Conservation (phyloP, 2,329 filamentous ascomycete species). For the Polytolypa hystricis region DNA sequence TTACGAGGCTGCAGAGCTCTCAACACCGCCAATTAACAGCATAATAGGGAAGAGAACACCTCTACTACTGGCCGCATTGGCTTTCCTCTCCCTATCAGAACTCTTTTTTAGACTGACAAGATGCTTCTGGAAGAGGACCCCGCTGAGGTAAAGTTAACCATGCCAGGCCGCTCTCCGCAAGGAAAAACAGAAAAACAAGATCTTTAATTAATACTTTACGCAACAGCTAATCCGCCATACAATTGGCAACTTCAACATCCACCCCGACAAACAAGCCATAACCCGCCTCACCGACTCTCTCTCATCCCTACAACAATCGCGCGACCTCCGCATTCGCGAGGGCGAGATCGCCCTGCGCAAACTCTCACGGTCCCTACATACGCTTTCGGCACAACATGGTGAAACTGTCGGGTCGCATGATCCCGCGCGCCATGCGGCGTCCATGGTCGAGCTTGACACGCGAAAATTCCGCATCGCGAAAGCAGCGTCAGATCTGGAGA, state of each 20-base stretch:
- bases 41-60: no score
- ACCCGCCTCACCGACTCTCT: conserved; percentile 76
- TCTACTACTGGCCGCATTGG: conserved; percentile 6
- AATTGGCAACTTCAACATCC: conserved; percentile 88
- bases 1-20: no score
- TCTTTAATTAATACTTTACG: background rate
- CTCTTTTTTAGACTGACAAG: conserved; percentile 32
- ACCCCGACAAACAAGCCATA: conserved; percentile 74
- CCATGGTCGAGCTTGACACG: conserved; percentile 79
- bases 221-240: conserved; percentile 78
- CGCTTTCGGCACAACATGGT: conserved; percentile 62
- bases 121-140: conserved; percentile 96
- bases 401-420: conserved; percentile 68
- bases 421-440: conserved; percentile 64
- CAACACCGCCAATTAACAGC: no score
- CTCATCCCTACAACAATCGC: conserved; percentile 70
- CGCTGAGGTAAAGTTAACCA: conserved; percentile 56
- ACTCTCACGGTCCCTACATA: conserved; percentile 64
- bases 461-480: conserved; percentile 95
- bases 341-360: conserved; percentile 57
- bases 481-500: conserved; percentile 75
- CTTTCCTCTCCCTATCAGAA: no score
- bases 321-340: conserved; percentile 63
- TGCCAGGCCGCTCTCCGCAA: conserved; percentile 3
- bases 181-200: background rate